Base-by-base conservation (phyloP, 2,329 filamentous ascomycete species). In the Niveomyces coronatus region DNA sequence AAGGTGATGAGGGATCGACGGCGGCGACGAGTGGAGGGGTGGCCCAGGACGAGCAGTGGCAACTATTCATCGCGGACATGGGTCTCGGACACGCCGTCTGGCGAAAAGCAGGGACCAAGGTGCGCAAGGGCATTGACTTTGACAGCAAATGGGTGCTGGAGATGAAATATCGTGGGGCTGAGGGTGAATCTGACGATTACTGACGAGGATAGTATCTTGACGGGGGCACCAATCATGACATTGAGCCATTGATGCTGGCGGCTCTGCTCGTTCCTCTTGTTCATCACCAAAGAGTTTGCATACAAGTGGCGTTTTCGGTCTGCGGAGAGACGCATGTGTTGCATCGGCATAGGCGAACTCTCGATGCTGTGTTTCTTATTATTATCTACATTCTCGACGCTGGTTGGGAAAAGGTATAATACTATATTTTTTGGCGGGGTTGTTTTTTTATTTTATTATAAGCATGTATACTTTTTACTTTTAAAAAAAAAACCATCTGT, bases 91-190 rank as follows among this genome's bases (percentile, higher is more conserved):
- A 85, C 41, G 75, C 82, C 4, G 85, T 87, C 4, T 93, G 88
- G 82, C 82, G 81, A 53, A 86, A 86, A 56, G 83, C 84, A 1
- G 84, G 85, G 3, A 85, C 84, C 4, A 80, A 83, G 54, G 76
- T 86, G 35, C 76, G 87, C 15, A 79, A 85, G 47, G 87, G 87
- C 0, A 81, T 95, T 40, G 86, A 88, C 50, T 96, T 95, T 66
- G 86, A 85, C 17, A 78, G 79, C 43, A 76, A 79, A 47, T 96
- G 89, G 89, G 79, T 91, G 45, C 69, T 93, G 11, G 77, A 81
- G 49, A 74, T 91, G 60, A 63, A 58, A 43, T 74, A 72, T 43
- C 62, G 63, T 15, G 61, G 63, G 26, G 46, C 50, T 3, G 48
- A 53, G 16, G 51, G 45, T 13, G 56, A 52, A n/a, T 48, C 47